Base-by-base conservation (phyloP, 306 rosid species). In the Quercus suber region DNA sequence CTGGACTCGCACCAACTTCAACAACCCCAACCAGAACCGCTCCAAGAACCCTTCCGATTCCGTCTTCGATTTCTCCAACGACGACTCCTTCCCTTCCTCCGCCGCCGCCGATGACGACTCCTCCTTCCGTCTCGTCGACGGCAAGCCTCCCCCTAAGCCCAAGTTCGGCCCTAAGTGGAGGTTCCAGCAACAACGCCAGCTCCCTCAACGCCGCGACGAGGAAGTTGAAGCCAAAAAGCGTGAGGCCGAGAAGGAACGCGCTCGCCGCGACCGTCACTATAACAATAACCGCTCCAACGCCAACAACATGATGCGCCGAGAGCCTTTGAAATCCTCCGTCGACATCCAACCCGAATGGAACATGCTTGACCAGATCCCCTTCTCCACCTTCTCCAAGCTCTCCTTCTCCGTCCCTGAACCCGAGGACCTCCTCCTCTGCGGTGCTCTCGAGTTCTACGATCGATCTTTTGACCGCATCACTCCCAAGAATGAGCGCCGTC, bases 281-380 rank as follows among this genome's bases (percentile, higher is more conserved):
- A 85, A 94, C 63, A 70, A 73, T 51, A 94, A 94, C 79, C 85
- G 97, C 5, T 89, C 97, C 33, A 92, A 94, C 73, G 92, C 89
- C 25, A 79, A 94, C 25, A 79, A 92, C 49, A 21, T 25, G 1
- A 73, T 73, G 0, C 94, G 97, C 7, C 99, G 99, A 2, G 99
- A 94, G 67, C 94, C 98, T 1, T 87, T 86, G 79, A 94, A 94
- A 52, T 94, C 98, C 1, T 94, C 98, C 0, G 97, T 94, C 0
- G 98, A 94, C 21, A 94, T 94, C 27, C 99, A 94, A 30, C 99
- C 97, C 0, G 97, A 94, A 33, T 94, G 99, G 99, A 92, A 92
- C 75, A 94, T 92, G 97, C 94, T 89, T 1, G 99, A 94, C 6
- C 97, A 94, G 89, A 92, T 94, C 74, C 97, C 97, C 0, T 94